Conservation (phyloP, 2,329 filamentous ascomycete species). For the Clonostachys chloroleuca region DNA sequence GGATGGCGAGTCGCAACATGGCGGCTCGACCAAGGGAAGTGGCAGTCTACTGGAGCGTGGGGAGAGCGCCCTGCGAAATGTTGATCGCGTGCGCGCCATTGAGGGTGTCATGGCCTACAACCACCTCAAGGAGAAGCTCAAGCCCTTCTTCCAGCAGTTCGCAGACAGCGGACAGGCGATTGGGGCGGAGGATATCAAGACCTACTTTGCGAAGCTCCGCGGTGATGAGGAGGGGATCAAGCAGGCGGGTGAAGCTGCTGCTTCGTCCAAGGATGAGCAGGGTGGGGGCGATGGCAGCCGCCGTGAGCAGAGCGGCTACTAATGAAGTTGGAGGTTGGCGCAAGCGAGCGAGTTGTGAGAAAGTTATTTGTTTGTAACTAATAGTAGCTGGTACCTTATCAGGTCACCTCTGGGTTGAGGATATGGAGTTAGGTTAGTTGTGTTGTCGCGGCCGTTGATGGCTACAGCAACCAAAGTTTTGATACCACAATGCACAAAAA, state of each 20-base stretch:
- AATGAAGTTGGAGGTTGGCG: slow-evolving; percentile 1
- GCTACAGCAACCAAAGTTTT: too few species aligned
- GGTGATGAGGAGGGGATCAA: slow-evolving; percentile 77
- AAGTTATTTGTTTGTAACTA: too few species aligned
- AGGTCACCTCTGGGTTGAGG: too few species aligned
- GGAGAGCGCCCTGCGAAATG: slow-evolving; percentile 84
- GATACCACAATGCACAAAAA: too few species aligned
- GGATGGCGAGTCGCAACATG: slow-evolving; percentile 47
- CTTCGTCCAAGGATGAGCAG: slow-evolving; percentile 19
- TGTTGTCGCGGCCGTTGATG: too few species aligned
- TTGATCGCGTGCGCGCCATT: slow-evolving; percentile 90
- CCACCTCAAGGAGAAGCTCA: slow-evolving; percentile 92
- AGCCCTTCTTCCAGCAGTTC: slow-evolving; percentile 88
- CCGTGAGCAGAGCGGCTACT: slow-evolving; percentile 51
- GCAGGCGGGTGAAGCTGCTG: slow-evolving; percentile 53
- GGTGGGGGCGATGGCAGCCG: slow-evolving; percentile 26
- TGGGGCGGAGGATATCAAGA: slow-evolving; percentile 92
- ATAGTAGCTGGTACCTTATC: too few species aligned
- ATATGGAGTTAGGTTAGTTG: too few species aligned
- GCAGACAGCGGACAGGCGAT: slow-evolving; percentile 87
- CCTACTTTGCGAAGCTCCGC: slow-evolving; percentile 89
- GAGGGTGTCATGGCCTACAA: slow-evolving; percentile 99
- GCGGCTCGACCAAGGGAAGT: slow-evolving; percentile 61
- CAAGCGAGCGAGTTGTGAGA: neutral
- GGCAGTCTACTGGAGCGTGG: slow-evolving; percentile 86